Conservation (phyloP, 2,329 filamentous ascomycete species). For the Cyphellophora attinorum region DNA sequence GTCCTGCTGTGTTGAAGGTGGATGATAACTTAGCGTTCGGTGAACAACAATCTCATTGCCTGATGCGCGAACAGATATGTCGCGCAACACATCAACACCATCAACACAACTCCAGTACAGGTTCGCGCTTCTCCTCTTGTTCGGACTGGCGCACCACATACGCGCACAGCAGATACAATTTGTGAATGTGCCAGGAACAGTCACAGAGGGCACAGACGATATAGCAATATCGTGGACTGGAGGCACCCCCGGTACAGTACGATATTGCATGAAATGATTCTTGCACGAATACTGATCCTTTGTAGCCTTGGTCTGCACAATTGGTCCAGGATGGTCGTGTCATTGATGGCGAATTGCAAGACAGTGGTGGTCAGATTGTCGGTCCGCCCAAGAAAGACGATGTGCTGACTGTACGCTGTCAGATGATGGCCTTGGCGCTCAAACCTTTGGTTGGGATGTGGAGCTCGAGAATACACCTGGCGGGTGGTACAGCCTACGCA, state of each 20-base stretch:
- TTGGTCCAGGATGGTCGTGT: neutral
- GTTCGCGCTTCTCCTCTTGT: neutral
- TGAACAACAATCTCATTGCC: too few relatives aligned
- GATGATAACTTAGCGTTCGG: neutral
- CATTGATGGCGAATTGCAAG: neutral
- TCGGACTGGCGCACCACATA: neutral
- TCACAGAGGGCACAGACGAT: neutral
- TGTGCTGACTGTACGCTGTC: too few relatives aligned
- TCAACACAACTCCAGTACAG: neutral
- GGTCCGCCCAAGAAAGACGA: too few relatives aligned
- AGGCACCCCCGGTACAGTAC: neutral
- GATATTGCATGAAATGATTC: neutral
- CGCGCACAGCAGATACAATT: neutral
- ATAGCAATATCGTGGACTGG: neutral
- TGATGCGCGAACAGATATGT: neutral
- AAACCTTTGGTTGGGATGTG: neutral
- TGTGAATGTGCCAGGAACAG: neutral
- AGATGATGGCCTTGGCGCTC: neutral
- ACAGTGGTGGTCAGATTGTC: too few relatives aligned
- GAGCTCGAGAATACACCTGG: neutral
- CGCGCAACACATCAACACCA: neutral
- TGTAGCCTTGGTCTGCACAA: neutral
- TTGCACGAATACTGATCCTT: neutral
- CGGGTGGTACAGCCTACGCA: neutral
- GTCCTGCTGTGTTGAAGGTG: conserved; percentile 1